A percentile compares a stretch with the other conserved stretches of the same genome.
Evolutionary conservation across 2,329 filamentous ascomycete genomes (phyloP).

Genomic region (Clarireedia monteithiana): DNA sequence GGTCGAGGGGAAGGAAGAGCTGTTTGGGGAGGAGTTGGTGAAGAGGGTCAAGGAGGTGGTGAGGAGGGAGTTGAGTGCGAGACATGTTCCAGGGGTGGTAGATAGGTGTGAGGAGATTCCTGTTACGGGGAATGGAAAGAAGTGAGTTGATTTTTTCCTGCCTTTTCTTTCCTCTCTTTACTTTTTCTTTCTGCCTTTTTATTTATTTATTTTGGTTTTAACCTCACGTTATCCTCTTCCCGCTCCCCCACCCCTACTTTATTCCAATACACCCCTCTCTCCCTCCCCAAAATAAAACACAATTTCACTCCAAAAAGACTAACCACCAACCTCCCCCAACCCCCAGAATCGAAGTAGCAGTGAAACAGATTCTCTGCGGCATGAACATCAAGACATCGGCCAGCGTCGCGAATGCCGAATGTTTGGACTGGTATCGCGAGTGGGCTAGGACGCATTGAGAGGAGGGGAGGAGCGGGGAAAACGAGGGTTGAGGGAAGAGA

Average conservation of each 20-base stretch:
- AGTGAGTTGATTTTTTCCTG: slow-evolving; percentile 47
- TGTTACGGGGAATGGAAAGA: slow-evolving; percentile 91
- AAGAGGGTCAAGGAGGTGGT: slow-evolving; percentile 59
- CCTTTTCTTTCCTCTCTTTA: not conserved
- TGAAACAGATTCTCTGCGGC: slow-evolving; percentile 92
- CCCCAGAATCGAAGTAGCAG: slow-evolving; percentile 76
- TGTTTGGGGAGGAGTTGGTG: slow-evolving; percentile 53
- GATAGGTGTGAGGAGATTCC: slow-evolving; percentile 76
- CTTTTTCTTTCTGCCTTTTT: not conserved
- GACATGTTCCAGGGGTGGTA: slow-evolving; percentile 81
- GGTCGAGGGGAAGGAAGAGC: slow-evolving; percentile 28
- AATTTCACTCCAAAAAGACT: not conserved
- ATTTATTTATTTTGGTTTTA: too few species aligned
- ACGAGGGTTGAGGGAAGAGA: too few species aligned
- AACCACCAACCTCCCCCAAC: not conserved
- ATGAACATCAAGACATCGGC: slow-evolving; percentile 81
- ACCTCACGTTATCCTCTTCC: not conserved
- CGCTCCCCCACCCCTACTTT: not conserved
- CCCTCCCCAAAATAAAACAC: not conserved
- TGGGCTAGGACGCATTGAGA: slow-evolving; percentile 47
- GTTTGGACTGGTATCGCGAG: slow-evolving; percentile 76
- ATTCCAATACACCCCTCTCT: not conserved
- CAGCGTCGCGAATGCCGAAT: slow-evolving; percentile 86
- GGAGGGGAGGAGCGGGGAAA: too few species aligned
- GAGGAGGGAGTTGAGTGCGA: slow-evolving; percentile 70